Evolutionary conservation across 495 filamentous ascomycete species (phyloP).

Genomic region (Aspergillus affinis): DNA sequence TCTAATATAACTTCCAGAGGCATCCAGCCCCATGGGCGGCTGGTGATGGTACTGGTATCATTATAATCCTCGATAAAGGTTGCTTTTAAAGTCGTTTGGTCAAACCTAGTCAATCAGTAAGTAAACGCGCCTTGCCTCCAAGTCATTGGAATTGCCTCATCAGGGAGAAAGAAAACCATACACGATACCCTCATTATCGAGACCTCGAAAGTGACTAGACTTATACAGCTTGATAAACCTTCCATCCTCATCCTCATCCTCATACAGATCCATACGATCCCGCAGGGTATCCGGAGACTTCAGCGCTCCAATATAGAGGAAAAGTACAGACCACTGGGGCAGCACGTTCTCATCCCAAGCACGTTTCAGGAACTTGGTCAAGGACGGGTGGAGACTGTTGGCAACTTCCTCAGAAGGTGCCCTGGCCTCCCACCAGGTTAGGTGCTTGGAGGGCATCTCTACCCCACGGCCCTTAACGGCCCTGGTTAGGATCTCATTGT

Average conservation of each 20-base stretch:
- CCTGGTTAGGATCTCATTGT: slow-evolving; percentile 13
- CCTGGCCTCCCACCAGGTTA: slow-evolving; percentile 11
- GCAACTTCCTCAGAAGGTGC: slow-evolving; percentile 4
- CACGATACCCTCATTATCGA: no score
- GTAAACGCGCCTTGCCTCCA: no score
- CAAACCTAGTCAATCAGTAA: no score
- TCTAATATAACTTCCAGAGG: no score
- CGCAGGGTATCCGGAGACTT: slow-evolving; percentile 5
- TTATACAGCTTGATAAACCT: slow-evolving; percentile 12
- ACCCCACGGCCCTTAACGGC: slow-evolving; percentile 6
- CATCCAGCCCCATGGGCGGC: no score
- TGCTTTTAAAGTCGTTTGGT: no score
- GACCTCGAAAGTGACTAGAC: no score
- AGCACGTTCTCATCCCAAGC: slow-evolving; percentile 12
- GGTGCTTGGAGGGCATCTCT: slow-evolving; percentile 10
- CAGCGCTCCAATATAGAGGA: slow-evolving; percentile 9
- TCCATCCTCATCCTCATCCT: slow-evolving; percentile 12
- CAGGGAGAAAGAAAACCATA: no score
- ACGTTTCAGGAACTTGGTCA: slow-evolving; percentile 14
- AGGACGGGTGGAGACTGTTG: slow-evolving; percentile 2
- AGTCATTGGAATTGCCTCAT: no score
- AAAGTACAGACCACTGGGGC: neutral
- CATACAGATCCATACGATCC: slow-evolving; percentile 13
- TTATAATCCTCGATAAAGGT: no score
- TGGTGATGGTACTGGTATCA: no score